These are phyloP conservation scores for Neonectria neomacrospora DNA, from an alignment of 2,329 filamentous ascomycete species.

Conservation along the genomic window DNA sequence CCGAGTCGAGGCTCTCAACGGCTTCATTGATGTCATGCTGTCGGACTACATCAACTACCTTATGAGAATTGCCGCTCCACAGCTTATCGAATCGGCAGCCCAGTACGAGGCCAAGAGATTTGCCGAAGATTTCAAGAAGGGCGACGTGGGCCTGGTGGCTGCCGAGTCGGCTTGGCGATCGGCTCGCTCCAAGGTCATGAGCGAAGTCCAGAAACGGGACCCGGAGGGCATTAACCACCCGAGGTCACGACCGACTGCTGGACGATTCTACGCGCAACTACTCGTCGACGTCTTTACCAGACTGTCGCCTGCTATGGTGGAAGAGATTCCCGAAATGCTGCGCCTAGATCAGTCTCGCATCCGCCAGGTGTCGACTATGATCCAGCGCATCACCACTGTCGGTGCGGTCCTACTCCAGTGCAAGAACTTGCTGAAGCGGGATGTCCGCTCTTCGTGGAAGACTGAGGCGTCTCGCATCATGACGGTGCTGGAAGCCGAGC, in stretches of 20 bases:
- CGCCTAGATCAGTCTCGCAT: conserved; percentile 75
- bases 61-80: conserved; percentile 76
- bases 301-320: conserved; percentile 63
- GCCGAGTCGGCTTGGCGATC: conserved; percentile 75
- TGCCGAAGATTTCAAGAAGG: conserved; percentile 69
- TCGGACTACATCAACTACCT: conserved; percentile 87
- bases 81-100: conserved; percentile 75
- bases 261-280: conserved; percentile 80
- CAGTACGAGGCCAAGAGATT: conserved; percentile 82
- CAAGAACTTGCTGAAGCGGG: conserved; percentile 85
- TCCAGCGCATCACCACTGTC: conserved; percentile 73
- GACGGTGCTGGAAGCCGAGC: conserved; percentile 70
- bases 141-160: conserved; percentile 63
- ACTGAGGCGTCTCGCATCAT: conserved; percentile 77
- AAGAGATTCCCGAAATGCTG: conserved; percentile 78
- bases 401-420: conserved; percentile 81
- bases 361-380: conserved; percentile 50
- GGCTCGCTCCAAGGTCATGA: conserved; percentile 71
- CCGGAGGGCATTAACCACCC: conserved; percentile 73
- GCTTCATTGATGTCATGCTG: conserved; percentile 80
- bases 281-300: conserved; percentile 80
- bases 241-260: conserved; percentile 70
- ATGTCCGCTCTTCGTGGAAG: conserved; percentile 82
- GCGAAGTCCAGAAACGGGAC: conserved; percentile 75
- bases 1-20: conserved; percentile 78